Evolutionary conservation across 495 filamentous ascomycete genomes (phyloP), one percentile per base, ranked within the genome.

Genomic region (Baudoinia panamericana): DNA sequence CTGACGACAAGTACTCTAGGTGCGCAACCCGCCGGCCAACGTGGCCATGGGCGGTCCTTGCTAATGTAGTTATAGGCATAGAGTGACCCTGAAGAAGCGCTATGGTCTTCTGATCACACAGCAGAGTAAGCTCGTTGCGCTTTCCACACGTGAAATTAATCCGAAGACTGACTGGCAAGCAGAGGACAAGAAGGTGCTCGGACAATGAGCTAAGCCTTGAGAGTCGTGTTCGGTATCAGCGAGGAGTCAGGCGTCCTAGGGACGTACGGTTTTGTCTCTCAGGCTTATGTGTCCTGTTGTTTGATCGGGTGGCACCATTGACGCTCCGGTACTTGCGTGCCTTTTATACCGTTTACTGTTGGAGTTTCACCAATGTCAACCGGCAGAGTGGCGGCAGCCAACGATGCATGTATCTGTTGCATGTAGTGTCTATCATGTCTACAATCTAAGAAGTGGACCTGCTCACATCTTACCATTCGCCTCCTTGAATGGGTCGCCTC

Each of bases 1-100:
- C 90, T 44, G 90, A 97, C 66, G 90, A 97, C 69, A 92, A 90
- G 67, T 93, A 88, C 67, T 94, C 87, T 50, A 76, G 75, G 77
- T 81, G 50, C 17, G 12, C 5, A 18, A 23, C 18, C n/a, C n/a
- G n/a, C n/a, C n/a, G n/a, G n/a, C n/a, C n/a, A n/a, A n/a, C n/a
- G n/a, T n/a, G n/a, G n/a, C n/a, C n/a, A n/a, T n/a, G n/a, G n/a
- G n/a, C n/a, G n/a, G n/a, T n/a, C n/a, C n/a, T n/a, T n/a, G n/a
- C 25, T 17, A 25, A 34, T 13, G 22, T n/a, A 13, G 21, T 33
- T 34, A 4, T 48, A 79, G 84, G 47, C 85, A 97, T 65, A 76
- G 90, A 50, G 82, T 94, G 23, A 85, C 83, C 13, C 69, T 97
- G 45, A 93, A 94, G 75, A 82, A 78, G 69, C 74, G 90, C 56